These are phyloP conservation scores for Penicillium brevicompactum DNA, from an alignment of 2,329 filamentous ascomycete species.

Conservation along the genomic window DNA sequence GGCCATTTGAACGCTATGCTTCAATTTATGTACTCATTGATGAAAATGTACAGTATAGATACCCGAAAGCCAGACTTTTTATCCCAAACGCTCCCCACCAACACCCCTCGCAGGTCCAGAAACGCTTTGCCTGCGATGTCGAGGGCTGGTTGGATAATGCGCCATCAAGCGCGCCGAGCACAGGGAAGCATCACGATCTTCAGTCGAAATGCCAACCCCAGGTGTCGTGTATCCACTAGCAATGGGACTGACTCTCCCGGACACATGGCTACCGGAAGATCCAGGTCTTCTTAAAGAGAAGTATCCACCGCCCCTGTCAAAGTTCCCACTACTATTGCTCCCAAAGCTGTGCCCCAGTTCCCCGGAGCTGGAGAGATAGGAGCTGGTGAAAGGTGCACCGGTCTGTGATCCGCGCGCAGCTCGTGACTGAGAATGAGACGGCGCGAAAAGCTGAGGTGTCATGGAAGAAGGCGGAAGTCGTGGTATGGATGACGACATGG, in stretches of 20 bases:
- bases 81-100: constrained; percentile 8
- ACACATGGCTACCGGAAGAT: constrained; percentile 8
- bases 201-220: constrained; percentile 14
- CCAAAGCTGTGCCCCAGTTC: constrained; percentile 9
- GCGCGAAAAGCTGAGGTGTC: constrained; percentile 21
- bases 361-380: constrained; percentile 11
- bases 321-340: constrained; percentile 5
- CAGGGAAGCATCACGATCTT: constrained; percentile 20
- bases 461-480: constrained; percentile 13
- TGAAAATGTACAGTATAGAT: neutral
- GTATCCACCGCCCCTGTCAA: constrained; percentile 19
- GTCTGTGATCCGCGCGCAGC: constrained; percentile 6
- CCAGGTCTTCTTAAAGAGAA: constrained; percentile 23
- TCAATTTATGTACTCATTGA: neutral
- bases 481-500: constrained; percentile 12
- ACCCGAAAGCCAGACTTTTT: neutral
- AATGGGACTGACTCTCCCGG: constrained; percentile 13
- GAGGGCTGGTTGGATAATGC: constrained; percentile 28
- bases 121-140: constrained; percentile 28
- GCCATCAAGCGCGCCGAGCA: constrained; percentile 24
- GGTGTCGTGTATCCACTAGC: constrained; percentile 25
- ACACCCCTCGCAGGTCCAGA: constrained; percentile 21
- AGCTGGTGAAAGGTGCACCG: constrained; percentile 7
- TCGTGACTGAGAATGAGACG: constrained; percentile 10
- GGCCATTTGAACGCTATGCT: neutral